Evolutionary conservation across 192 early-diverging fungal species (phyloP).

Genomic region (Umbelopsis sp.): DNA sequence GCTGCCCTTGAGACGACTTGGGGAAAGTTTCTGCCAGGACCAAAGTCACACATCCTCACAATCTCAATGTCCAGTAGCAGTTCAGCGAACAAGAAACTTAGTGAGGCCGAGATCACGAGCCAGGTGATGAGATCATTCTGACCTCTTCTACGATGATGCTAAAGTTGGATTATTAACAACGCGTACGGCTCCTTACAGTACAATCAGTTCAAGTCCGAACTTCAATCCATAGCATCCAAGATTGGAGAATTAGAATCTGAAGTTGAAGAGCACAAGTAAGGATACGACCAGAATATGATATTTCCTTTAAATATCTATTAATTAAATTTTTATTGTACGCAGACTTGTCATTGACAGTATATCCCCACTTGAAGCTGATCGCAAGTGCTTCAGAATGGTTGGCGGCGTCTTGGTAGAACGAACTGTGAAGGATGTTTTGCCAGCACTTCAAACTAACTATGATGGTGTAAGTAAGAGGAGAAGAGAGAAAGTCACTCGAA

Average conservation of each 20-base stretch:
- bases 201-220: constrained; percentile 78
- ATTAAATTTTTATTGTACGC: neutral
- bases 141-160: no score
- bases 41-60: neutral
- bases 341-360: constrained; percentile 95
- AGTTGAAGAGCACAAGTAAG: constrained; percentile 90
- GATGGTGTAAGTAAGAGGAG: constrained; percentile 62
- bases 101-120: neutral
- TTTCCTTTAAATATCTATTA: neutral
- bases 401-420: constrained; percentile 94
- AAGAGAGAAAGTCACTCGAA: neutral
- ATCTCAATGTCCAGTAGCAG: neutral
- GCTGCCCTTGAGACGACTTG: no score
- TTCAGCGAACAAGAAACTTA: constrained; percentile 6
- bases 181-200: constrained; percentile 22
- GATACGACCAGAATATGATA: neutral
- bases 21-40: neutral
- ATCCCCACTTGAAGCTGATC: constrained; percentile 70
- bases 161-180: neutral
- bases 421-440: constrained; percentile 89
- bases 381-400: constrained; percentile 93
- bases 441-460: constrained; percentile 82
- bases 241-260: constrained; percentile 93
- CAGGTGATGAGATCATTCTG: neutral
- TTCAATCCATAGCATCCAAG: constrained; percentile 85